Evolutionary conservation across 1,284 basidiomycete genomes (phyloP).

Genomic region (Boletus hoseneyae): DNA sequence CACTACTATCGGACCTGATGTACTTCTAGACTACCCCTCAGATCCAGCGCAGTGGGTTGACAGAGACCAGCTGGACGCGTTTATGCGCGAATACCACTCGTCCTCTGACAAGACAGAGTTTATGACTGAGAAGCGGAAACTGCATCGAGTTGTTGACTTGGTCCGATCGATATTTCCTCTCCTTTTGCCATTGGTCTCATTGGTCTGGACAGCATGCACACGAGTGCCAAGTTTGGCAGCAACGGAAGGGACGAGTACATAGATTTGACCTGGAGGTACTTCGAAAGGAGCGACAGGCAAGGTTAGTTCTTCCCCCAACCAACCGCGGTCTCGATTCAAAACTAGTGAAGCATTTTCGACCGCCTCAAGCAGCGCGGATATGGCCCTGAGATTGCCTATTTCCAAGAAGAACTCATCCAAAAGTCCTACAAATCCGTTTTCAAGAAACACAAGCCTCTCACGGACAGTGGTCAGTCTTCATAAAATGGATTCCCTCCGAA

Average conservation of each 20-base stretch:
- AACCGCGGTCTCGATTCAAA: background rate
- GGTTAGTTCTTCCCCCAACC: slow-evolving; percentile 3
- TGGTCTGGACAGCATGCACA: slow-evolving; percentile 2
- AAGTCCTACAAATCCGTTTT: slow-evolving; percentile 8
- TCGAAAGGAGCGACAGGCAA: slow-evolving; percentile 7
- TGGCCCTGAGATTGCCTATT: slow-evolving; percentile 12
- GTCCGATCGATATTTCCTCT: slow-evolving; percentile 1
- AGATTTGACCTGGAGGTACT: slow-evolving; percentile 6
- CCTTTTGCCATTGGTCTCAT: too few relatives aligned
- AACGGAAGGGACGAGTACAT: slow-evolving; percentile 3
- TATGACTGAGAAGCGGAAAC: slow-evolving; percentile 3
- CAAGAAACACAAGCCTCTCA: slow-evolving; percentile 14
- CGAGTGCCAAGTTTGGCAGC: slow-evolving; percentile 15
- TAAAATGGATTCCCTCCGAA: background rate
- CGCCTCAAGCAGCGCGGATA: slow-evolving; percentile 16
- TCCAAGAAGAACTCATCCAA: slow-evolving; percentile 1
- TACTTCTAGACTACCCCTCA: background rate
- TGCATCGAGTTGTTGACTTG: background rate
- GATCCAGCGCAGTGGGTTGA: slow-evolving; percentile 7
- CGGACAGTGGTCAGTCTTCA: slow-evolving; percentile 14
- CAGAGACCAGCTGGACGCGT: slow-evolving; percentile 5
- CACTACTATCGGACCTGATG: background rate
- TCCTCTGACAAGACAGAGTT: slow-evolving; percentile 5
- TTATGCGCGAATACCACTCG: slow-evolving; percentile 12
- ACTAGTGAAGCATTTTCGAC: slow-evolving; percentile 15